Evolutionary conservation across 2,329 filamentous ascomycete species (phyloP).

Genomic region (Neofusicoccum umdonicola): DNA sequence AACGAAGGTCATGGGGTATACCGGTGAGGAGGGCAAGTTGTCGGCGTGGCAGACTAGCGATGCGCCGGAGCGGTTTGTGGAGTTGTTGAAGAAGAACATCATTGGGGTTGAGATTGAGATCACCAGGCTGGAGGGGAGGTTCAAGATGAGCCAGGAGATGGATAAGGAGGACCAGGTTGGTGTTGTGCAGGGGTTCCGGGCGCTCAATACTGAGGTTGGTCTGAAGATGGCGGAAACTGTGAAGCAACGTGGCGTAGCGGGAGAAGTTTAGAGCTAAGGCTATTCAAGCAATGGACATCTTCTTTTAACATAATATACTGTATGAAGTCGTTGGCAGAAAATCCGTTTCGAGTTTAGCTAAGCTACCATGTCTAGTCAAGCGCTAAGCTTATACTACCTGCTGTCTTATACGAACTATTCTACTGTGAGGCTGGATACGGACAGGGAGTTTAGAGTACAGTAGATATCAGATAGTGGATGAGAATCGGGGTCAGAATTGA

Average conservation of each 20-base stretch:
- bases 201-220: background rate
- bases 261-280: background rate
- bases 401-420: too few relatives aligned
- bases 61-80: constrained; percentile 56
- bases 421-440: too few relatives aligned
- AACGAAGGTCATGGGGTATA: constrained; percentile 57
- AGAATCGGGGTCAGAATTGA: too few relatives aligned
- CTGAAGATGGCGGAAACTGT: background rate
- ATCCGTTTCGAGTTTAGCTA: too few relatives aligned
- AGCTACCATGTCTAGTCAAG: too few relatives aligned
- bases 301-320: too few relatives aligned
- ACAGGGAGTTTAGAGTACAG: too few relatives aligned
- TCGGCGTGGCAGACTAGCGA: constrained; percentile 57
- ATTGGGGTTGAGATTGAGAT: constrained; percentile 44
- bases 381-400: too few relatives aligned
- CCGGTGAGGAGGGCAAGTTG: constrained; percentile 28
- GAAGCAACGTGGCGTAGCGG: background rate
- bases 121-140: constrained; percentile 26
- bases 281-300: too few relatives aligned
- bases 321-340: too few relatives aligned
- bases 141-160: constrained; percentile 24
- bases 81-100: constrained; percentile 58
- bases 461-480: too few relatives aligned
- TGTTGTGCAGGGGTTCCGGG: background rate
- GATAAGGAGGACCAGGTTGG: background rate